Evolutionary conservation across 441 rosid species (phyloP).

Genomic region (Viola pubescens): DNA sequence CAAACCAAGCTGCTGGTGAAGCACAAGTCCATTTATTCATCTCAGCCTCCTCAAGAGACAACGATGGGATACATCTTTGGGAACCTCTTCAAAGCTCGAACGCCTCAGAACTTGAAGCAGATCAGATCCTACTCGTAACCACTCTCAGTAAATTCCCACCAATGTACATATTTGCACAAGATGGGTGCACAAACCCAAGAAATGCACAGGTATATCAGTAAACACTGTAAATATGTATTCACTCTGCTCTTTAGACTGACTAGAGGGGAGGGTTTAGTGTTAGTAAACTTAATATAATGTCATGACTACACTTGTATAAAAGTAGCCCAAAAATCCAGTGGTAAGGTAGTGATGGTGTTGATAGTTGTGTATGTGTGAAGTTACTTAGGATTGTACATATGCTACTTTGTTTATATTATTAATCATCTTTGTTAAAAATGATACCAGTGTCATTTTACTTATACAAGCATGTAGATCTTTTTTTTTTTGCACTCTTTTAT

Average conservation of each 20-base stretch:
- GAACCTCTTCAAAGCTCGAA: slow-evolving; percentile 56
- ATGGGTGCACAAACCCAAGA: slow-evolving; percentile 18
- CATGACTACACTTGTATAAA: slow-evolving; percentile 15
- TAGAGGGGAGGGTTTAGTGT: slow-evolving; percentile 1
- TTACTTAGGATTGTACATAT: slow-evolving; percentile 20
- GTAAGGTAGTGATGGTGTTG: slow-evolving; percentile 4
- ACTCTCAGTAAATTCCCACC: not conserved
- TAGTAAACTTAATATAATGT: not conserved
- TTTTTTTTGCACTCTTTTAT: no score
- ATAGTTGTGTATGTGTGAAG: slow-evolving; percentile 15
- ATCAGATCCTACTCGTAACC: slow-evolving; percentile 44
- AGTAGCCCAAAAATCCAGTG: slow-evolving; percentile 7
- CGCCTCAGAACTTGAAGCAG: slow-evolving; percentile 48
- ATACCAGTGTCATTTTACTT: no score
- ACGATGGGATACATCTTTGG: slow-evolving; percentile 49
- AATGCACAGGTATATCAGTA: slow-evolving; percentile 3
- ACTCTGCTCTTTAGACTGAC: not conserved
- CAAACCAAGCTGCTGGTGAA: slow-evolving; percentile 48
- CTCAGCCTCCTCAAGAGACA: slow-evolving; percentile 46
- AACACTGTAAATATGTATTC: slow-evolving; percentile 14
- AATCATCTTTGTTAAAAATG: no score
- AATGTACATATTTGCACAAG: slow-evolving; percentile 27
- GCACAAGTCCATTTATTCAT: slow-evolving; percentile 29
- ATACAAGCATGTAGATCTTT: no score
- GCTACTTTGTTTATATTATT: not conserved